phyloP scores from a whole-genome alignment of 305 asterid genomes.

The Plantago lanceolata region DNA sequence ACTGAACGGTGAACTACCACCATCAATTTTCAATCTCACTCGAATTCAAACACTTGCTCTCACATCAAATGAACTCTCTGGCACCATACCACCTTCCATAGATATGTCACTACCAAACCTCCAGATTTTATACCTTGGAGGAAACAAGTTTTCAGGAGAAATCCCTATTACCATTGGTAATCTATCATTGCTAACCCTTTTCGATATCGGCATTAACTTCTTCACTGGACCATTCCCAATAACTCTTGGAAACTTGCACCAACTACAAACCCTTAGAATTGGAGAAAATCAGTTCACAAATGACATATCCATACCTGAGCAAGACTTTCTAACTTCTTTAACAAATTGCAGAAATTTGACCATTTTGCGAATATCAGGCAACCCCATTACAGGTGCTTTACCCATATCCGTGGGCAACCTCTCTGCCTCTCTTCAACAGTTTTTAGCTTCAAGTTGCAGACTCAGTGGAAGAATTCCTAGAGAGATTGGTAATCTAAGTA shows the following conservation, averaged over 20 bases:
- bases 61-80: slow-evolving; percentile 4
- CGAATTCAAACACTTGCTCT: too few species aligned
- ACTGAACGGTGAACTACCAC: too few species aligned
- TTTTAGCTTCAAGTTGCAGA: not conserved
- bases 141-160: too few species aligned
- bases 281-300: not conserved
- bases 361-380: not conserved
- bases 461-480: slow-evolving; percentile 17
- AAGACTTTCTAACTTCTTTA: slow-evolving; percentile 22
- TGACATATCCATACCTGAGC: slow-evolving; percentile 9
- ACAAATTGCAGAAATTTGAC: slow-evolving; percentile 5
- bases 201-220: too few species aligned
- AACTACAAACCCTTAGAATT: not conserved
- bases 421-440: slow-evolving; percentile 5
- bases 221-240: too few species aligned
- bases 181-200: too few species aligned
- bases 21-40: too few species aligned
- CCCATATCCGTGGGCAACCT: slow-evolving; percentile 28
- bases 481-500: slow-evolving; percentile 25
- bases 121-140: too few species aligned
- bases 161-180: too few species aligned
- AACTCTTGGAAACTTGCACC: too few species aligned
- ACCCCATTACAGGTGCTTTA: slow-evolving; percentile 17
- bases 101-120: too few species aligned
- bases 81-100: too few species aligned